Percentiles rank a stretch among this genome's conserved stretches.
Conservation (phyloP, 805 yeast species). For the Hanseniaspora meyeri region DNA sequence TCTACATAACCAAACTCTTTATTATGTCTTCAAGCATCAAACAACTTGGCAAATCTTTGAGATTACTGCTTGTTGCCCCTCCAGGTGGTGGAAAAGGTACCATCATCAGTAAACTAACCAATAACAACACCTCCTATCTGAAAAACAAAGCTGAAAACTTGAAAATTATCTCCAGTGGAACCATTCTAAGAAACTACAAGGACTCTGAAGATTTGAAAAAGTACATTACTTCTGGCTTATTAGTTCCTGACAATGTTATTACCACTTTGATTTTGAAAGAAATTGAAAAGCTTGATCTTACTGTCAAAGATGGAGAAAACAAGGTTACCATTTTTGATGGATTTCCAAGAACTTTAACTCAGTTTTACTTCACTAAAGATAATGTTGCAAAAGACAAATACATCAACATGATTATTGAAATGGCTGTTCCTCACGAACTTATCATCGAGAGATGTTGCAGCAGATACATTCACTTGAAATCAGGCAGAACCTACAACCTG, state of each 20-base stretch:
- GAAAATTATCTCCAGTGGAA: conserved; percentile 67
- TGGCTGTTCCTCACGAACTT: conserved; percentile 75
- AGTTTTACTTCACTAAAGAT: conserved; percentile 49
- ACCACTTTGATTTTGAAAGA: conserved; percentile 38
- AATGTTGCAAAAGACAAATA: conserved; percentile 32
- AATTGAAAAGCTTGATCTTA: conserved; percentile 31
- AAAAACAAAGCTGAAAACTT: background rate
- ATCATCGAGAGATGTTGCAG: conserved; percentile 72
- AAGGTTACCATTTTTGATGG: conserved; percentile 62
- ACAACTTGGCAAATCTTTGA: conserved; percentile 32
- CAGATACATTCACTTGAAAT: conserved; percentile 70
- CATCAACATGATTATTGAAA: conserved; percentile 69
- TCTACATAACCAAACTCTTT: too few relatives aligned
- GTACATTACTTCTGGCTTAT: conserved; percentile 48
- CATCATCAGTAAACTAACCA: conserved; percentile 53
- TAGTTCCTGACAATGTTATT: conserved; percentile 66
- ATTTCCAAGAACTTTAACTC: conserved; percentile 70
- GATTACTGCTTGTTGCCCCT: conserved; percentile 73
- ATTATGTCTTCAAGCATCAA: background rate
- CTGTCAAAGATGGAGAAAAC: conserved; percentile 16
- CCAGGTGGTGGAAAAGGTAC: conserved; percentile 97
- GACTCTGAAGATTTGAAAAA: conserved; percentile 37
- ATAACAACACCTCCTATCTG: conserved; percentile 16
- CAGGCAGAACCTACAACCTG: conserved; percentile 78
- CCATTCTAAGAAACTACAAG: conserved; percentile 60